These are phyloP conservation scores for Venturia aucupariae DNA, from an alignment of 2,329 filamentous ascomycete genomes.

Conservation along the genomic window DNA sequence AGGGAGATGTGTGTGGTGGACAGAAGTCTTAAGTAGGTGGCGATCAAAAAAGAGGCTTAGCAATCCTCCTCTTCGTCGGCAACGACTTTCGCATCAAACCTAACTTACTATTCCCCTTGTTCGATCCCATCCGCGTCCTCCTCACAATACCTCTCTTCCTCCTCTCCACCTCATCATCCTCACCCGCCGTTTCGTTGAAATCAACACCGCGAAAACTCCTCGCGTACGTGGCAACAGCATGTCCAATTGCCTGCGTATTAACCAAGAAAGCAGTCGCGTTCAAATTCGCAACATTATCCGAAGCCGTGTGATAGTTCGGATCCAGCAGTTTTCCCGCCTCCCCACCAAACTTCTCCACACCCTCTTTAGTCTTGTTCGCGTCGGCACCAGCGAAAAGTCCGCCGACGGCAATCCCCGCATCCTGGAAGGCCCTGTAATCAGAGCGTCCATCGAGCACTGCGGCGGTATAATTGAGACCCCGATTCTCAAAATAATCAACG, in stretches of 20 bases:
- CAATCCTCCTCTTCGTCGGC: background rate
- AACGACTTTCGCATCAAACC: background rate
- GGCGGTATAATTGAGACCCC: constrained; percentile 23
- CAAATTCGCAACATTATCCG: constrained; percentile 29
- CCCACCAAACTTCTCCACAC: constrained; percentile 28
- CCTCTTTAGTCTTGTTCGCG: constrained; percentile 28
- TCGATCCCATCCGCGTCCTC: background rate
- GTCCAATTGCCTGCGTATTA: constrained; percentile 30
- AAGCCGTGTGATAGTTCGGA: constrained; percentile 29
- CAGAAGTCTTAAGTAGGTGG: background rate
- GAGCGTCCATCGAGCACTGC: constrained; percentile 29
- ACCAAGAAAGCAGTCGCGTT: constrained; percentile 27
- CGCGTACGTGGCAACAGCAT: constrained; percentile 26
- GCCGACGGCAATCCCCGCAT: constrained; percentile 28
- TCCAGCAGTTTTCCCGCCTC: constrained; percentile 28
- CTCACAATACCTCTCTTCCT: background rate
- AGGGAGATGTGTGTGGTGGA: too few species aligned
- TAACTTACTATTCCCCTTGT: background rate
- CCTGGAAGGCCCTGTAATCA: constrained; percentile 30
- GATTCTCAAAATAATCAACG: constrained; percentile 23
- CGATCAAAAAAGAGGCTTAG: background rate
- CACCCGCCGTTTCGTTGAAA: background rate
- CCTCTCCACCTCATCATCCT: background rate
- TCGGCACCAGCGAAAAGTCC: constrained; percentile 31
- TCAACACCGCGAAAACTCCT: constrained; percentile 18